Conservation (phyloP, 1,284 basidiomycete species). For the Irpex lacteus region DNA sequence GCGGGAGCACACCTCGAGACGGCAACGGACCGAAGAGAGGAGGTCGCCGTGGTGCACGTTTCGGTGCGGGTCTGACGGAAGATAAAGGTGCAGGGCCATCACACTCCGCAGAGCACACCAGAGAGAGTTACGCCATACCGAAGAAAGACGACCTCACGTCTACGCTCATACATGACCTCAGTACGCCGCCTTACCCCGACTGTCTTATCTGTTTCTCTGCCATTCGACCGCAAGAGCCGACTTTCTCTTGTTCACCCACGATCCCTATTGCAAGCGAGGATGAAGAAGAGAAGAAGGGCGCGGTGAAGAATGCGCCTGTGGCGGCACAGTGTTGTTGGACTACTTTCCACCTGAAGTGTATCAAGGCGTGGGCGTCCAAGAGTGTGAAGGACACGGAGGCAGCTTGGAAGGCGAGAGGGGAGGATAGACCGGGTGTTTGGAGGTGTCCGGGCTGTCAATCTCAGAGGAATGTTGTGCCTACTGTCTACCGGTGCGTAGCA, state of each 20-base stretch:
- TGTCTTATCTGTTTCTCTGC: conserved; percentile 79
- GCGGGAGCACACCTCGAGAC: not conserved
- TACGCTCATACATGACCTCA: conserved; percentile 58
- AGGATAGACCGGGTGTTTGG: conserved; percentile 73
- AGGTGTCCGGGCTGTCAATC: conserved; percentile 87
- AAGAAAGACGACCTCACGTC: conserved; percentile 64
- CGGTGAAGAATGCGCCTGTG: conserved; percentile 17
- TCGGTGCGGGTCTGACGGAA: not conserved
- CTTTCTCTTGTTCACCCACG: conserved; percentile 76
- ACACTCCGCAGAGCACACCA: not conserved
- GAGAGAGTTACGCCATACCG: conserved; percentile 11
- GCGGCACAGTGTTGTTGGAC: conserved; percentile 73
- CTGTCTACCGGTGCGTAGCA: conserved; percentile 59
- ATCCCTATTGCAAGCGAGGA: conserved; percentile 37
- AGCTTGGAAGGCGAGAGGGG: conserved; percentile 73
- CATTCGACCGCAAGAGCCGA: conserved; percentile 68
- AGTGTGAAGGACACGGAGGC: conserved; percentile 75
- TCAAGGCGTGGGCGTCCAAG: conserved; percentile 75
- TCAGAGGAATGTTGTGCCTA: conserved; percentile 62
- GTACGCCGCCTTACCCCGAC: conserved; percentile 68
- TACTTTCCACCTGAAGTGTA: conserved; percentile 82
- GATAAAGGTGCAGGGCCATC: not conserved
- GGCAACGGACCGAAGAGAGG: not conserved
- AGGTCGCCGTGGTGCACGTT: not conserved
- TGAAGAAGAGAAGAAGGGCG: conserved; percentile 29